Evolutionary conservation across 2,329 filamentous ascomycete genomes (phyloP), one percentile per base, ranked within the genome.

Genomic region (Colletotrichum limetticola): DNA sequence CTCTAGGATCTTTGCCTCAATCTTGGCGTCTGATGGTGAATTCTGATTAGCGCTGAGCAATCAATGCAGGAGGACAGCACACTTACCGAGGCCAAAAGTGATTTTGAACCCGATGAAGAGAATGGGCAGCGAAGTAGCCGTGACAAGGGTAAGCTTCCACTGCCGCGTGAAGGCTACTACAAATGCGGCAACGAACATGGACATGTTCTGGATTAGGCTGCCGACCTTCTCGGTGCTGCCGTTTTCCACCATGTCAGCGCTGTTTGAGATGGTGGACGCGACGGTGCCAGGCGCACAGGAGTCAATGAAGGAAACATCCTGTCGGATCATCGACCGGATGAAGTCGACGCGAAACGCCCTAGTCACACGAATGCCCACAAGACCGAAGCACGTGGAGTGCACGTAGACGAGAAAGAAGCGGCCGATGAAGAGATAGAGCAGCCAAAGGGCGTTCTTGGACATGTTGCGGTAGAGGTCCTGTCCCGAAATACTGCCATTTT

Each of bases 71-170:
- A 22, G 24, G 24, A 22, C 24, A 35, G 56, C 24, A 8, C 2
- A 30, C 4, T 58, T 58, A 58, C 56, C 28, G 16, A 35, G 56
- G 7, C 56, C 56, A 16, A 58, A 58, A 6, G 56, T 58, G 19
- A 58, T 35, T n/a, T n/a, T 58, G 8, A 58, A 58, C 19, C 56
- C 28, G 19, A 58, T 58, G 56, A 35, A 58, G 5, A 58, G 28
- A n/a, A 58, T 26, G 8, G 59, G 59, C n/a, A 62, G 59, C 14
- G 42, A 19, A 22, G 22, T 62, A 11, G 35, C 42, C 22, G 42
- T 49, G 12, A 62, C 42, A 3, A 62, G 59, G 8, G 59, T 49
- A 5, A 62, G 59, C 59, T 62, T 62, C 59, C 59, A 62, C 35
- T 62, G 26, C 4, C 35, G 22, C 6, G 42, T 62, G 16, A 62